Base-by-base conservation (phyloP, 495 filamentous ascomycete genomes). In the Paragyromitra xinjiangensis region DNA sequence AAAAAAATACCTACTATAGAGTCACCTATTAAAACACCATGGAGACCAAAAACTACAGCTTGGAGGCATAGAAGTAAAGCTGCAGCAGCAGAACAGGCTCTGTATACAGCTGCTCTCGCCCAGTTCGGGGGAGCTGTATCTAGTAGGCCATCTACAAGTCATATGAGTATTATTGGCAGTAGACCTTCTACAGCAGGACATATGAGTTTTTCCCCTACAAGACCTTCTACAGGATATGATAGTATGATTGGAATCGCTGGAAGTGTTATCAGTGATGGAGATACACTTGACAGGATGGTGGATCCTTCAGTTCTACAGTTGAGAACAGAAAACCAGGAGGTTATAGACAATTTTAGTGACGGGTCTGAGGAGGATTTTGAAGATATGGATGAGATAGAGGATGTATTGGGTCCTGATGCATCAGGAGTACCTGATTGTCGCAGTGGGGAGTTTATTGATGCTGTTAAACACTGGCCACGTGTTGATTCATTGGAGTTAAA, bases 1-100 rank as follows among this genome's bases (percentile, higher is more conserved):
- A 53, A 11, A 34, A 51, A 16, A 34, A 39, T 55, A 39, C 26
- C 26, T 53, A 16, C 48, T 51, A 5, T n/a, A 22, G 45, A 56
- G 4, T 64, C 22, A 64, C 62, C n/a, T 24, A 64, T 48, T 64
- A 44, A 48, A 64, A 64, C 62, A n/a, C 40, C 42, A 48, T 14
- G 16, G 39, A 29, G 19, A 24, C 40, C 62, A 44, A 64, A 19
- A 48, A 45, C 19, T n/a, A 64, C 40, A 14, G 26, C 29, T 16
- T 59, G 12, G 14, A 29, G 11, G 1, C 5, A 59, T 14, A 59
- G 29, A n/a, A 59, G 55, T 37, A 59, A 59, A 9, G 55, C 12
- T 11, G 11, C 51, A 24, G 51, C 51, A 7, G 19, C 51, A 24
- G 51, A 56, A 56, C n/a, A 26, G 19, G 51, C 51, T 56, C 51